These are phyloP conservation scores for Papiliotrema laurentii DNA, from an alignment of 1,284 basidiomycete species.

Conservation along the genomic window DNA sequence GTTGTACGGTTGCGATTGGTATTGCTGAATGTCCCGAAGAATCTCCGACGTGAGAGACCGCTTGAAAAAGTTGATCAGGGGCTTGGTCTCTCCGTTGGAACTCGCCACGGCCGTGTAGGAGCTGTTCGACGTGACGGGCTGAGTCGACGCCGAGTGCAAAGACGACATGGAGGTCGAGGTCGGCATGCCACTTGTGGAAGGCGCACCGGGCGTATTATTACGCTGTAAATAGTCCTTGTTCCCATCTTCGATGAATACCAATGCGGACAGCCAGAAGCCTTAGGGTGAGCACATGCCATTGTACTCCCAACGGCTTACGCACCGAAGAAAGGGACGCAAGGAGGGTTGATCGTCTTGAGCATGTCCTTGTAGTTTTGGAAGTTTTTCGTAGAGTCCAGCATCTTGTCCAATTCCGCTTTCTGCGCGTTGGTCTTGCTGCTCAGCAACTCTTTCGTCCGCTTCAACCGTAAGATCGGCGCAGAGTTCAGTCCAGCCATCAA, in stretches of 20 bases:
- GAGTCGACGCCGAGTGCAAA: neutral
- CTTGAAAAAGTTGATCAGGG: constrained; percentile 92
- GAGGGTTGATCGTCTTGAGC: constrained; percentile 79
- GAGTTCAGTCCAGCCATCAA: constrained; percentile 92
- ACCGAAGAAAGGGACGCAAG: constrained; percentile 98
- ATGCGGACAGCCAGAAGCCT: constrained; percentile 92
- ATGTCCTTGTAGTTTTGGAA: constrained; percentile 86
- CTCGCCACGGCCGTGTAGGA: constrained; percentile 5
- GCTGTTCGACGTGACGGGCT: constrained; percentile 1
- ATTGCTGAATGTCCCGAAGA: constrained; percentile 92
- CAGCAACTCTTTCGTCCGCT: constrained; percentile 71
- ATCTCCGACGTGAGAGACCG: constrained; percentile 89
- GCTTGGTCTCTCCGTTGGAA: constrained; percentile 11
- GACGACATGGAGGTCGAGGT: constrained; percentile 4
- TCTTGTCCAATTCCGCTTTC: constrained; percentile 66
- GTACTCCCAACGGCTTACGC: constrained; percentile 25
- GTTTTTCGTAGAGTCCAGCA: constrained; percentile 85
- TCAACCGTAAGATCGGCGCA: constrained; percentile 84
- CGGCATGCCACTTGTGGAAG: constrained; percentile 14
- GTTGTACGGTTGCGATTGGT: constrained; percentile 89
- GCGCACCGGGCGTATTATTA: too few relatives aligned
- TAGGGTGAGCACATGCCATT: neutral
- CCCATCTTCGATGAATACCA: constrained; percentile 98
- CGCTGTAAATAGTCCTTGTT: constrained; percentile 82
- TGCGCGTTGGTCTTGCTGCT: constrained; percentile 46